These are phyloP conservation scores for Boletus patriciae DNA, from an alignment of 768 basidiomycete species.

Conservation along the genomic window DNA sequence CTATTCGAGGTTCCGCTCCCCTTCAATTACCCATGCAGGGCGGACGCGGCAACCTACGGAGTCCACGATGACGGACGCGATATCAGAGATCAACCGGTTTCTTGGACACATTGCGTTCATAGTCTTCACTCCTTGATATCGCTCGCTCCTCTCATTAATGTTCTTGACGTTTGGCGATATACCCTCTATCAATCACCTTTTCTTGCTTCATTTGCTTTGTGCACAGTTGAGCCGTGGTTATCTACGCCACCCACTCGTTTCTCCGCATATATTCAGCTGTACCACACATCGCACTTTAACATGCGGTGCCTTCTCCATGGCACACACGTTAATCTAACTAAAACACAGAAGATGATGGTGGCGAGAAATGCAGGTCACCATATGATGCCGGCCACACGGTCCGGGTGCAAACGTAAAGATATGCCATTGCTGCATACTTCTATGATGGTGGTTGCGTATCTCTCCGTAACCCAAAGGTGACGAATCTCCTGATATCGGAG, in stretches of 20 bases:
- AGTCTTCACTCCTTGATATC: constrained; percentile 10
- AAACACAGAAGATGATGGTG: constrained; percentile 11
- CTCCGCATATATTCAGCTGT: constrained; percentile 14
- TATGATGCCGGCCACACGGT: not conserved
- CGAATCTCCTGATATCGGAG: constrained; percentile 84
- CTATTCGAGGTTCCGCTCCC: constrained; percentile 17
- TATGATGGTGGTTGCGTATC: constrained; percentile 47
- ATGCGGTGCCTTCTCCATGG: not conserved
- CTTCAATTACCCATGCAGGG: constrained; percentile 36
- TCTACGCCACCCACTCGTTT: constrained; percentile 1
- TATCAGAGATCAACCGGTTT: constrained; percentile 4
- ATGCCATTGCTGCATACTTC: not conserved
- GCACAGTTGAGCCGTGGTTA: constrained; percentile 3
- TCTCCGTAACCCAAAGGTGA: constrained; percentile 83
- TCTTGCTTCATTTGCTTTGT: not conserved
- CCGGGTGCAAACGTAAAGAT: not conserved
- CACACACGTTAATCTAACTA: constrained; percentile 1
- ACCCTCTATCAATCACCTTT: constrained; percentile 12
- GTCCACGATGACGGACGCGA: constrained; percentile 9
- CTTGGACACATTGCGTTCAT: constrained; percentile 19
- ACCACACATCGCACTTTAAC: constrained; percentile 17
- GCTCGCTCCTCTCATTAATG: not conserved
- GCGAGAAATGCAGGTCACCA: not conserved
- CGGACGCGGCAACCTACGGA: constrained; percentile 23
- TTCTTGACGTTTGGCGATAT: constrained; percentile 15